Evolutionary conservation across 2,329 filamentous ascomycete species (phyloP), one percentile per base, ranked within the genome.

Genomic region (Penicillium paneum): DNA sequence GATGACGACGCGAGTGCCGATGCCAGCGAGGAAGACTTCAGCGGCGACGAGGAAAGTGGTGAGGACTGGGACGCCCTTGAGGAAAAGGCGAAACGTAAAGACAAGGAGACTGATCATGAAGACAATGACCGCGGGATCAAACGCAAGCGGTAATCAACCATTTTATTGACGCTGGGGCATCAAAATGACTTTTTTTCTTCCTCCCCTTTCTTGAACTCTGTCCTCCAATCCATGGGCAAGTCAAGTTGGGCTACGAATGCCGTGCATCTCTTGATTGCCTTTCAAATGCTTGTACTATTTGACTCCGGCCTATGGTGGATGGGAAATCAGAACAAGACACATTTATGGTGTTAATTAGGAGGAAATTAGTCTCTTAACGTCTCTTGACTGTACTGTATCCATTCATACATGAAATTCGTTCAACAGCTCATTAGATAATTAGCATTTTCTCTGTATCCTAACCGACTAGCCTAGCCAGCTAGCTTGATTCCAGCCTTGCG

Each of bases 51-150:
- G 7, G 88, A 89, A 41, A 89, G 90, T 60, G 88, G 89, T 45
- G 89, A 97, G 71, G 90, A 95, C 68, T 97, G 93, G 93, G 92
- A 97, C 70, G 91, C 95, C 74, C 72, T 97, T 55, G 93, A 97
- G 78, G 87, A 87, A 74, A 96, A 96, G 79, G 92, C 84, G 1
- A 82, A 81, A 66, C 81, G 76, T 71, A 84, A 85, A 71, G 84
- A 87, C 64, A 76, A 79, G 58, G 83, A 86, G 60, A 74, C 74
- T 46, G 76, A 76, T 2, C 60, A 78, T 24, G 77, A 81, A 21
- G 82, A 83, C 46, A 80, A 83, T 49, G 83, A 84, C 31, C 76
- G 70, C 42, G 76, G 88, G 3, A 90, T 87, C 78, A 91, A 92
- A 76, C 85, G 89, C 67, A 92, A 93, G 74, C 82, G 87, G 44